Percentiles rank a stretch among this genome's conserved stretches.
These are phyloP conservation scores for Gonapodya prolifera DNA, from an alignment of 192 early-diverging fungal genomes.

Conservation along the genomic window DNA sequence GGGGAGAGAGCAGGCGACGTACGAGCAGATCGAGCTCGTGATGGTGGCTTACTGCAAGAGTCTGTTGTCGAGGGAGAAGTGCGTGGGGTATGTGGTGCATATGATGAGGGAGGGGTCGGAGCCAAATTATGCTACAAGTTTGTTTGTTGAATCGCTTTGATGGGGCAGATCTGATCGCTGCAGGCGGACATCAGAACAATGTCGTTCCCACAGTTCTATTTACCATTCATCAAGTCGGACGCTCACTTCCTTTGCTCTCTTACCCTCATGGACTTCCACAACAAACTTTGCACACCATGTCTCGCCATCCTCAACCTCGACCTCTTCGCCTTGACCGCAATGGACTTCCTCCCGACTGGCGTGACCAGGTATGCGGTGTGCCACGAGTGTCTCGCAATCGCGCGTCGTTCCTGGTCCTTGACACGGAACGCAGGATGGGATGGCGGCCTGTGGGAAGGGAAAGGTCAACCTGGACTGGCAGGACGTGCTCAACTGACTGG, in stretches of 20 bases:
- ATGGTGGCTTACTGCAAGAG: constrained; percentile 34
- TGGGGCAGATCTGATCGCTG: not conserved
- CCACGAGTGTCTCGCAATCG: not conserved
- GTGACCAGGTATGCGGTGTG: not conserved
- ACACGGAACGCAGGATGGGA: not conserved
- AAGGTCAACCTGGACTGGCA: not conserved
- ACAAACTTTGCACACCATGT: not conserved
- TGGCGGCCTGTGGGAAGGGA: not conserved
- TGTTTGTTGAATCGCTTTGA: constrained; percentile 8
- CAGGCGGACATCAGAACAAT: too few species aligned
- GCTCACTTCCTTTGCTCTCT: not conserved
- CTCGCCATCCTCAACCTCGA: not conserved
- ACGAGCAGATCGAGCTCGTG: constrained; percentile 41
- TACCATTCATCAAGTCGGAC: not conserved
- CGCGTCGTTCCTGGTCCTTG: not conserved
- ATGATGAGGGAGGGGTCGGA: constrained; percentile 27
- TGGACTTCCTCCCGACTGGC: not conserved
- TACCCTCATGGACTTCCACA: not conserved
- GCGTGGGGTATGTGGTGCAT: constrained; percentile 32
- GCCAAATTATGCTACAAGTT: constrained; percentile 31
- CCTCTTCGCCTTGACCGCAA: not conserved
- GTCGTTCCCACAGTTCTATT: not conserved
- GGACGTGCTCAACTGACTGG: not conserved
- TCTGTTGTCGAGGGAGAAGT: constrained; percentile 18
- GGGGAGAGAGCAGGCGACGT: constrained; percentile 27